These are phyloP conservation scores for Vicia sativa DNA, from an alignment of 306 rosid species.

Conservation along the genomic window DNA sequence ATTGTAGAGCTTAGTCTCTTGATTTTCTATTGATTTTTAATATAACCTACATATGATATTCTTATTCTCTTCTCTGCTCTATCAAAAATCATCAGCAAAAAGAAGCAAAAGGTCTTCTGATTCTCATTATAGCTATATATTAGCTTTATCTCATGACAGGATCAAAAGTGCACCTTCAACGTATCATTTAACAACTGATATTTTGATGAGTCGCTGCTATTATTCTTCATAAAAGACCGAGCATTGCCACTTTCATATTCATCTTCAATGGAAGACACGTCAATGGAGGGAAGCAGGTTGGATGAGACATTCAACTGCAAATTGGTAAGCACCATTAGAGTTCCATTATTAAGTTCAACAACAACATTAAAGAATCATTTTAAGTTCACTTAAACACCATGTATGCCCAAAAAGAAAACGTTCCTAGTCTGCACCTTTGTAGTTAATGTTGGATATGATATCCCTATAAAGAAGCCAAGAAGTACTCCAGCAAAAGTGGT, in stretches of 20 bases:
- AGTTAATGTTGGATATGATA: slow-evolving; percentile 78
- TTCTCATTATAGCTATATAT: slow-evolving; percentile 2
- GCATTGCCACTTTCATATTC: slow-evolving; percentile 46
- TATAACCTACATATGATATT: background rate
- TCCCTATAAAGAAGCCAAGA: slow-evolving; percentile 88
- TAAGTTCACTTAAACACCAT: slow-evolving; percentile 23
- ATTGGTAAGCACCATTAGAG: slow-evolving; percentile 28
- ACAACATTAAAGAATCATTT: slow-evolving; percentile 27
- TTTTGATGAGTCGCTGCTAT: slow-evolving; percentile 46
- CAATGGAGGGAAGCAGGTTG: slow-evolving; percentile 64
- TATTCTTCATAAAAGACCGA: slow-evolving; percentile 47
- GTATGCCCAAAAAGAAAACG: slow-evolving; percentile 10
- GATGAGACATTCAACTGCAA: slow-evolving; percentile 83
- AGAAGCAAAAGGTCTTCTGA: slow-evolving; percentile 20
- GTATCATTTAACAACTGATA: slow-evolving; percentile 57
- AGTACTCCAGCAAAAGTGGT: slow-evolving; percentile 81
- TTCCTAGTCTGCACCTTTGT: slow-evolving; percentile 63
- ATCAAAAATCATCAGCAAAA: slow-evolving; percentile 1
- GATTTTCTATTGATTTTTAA: background rate
- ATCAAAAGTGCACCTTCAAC: slow-evolving; percentile 57
- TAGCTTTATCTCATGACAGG: slow-evolving; percentile 10
- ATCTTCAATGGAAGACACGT: slow-evolving; percentile 53
- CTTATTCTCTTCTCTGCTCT: background rate
- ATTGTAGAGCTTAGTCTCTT: background rate
- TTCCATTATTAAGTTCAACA: slow-evolving; percentile 34